Percentiles rank a stretch among this genome's conserved stretches.
Conservation (phyloP, 2,329 filamentous ascomycete genomes). For the Hypoxylon sp. region DNA sequence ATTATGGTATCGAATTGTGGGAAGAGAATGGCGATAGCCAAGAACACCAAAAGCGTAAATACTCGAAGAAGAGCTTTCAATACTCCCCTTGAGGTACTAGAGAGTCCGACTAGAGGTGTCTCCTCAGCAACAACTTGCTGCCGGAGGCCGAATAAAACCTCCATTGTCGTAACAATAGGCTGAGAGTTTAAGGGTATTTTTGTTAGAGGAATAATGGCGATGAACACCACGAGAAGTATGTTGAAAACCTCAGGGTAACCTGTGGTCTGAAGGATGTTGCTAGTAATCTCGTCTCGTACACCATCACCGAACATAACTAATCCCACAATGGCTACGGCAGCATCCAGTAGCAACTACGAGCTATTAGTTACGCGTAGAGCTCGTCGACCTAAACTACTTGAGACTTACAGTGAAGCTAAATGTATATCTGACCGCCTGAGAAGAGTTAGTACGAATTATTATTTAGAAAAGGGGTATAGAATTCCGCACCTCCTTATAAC, state of each 20-base stretch:
- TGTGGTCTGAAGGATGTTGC: slow-evolving; percentile 82
- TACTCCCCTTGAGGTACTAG: slow-evolving; percentile 69
- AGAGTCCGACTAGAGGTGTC: slow-evolving; percentile 66
- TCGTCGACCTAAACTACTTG: background rate
- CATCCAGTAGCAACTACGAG: slow-evolving; percentile 80
- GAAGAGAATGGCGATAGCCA: slow-evolving; percentile 77
- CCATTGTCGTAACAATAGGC: slow-evolving; percentile 87
- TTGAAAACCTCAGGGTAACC: slow-evolving; percentile 82
- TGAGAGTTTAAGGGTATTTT: slow-evolving; percentile 94
- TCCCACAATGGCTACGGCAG: slow-evolving; percentile 84
- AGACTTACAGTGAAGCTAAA: slow-evolving; percentile 83
- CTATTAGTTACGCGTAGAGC: slow-evolving; percentile 29
- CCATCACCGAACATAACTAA: slow-evolving; percentile 94
- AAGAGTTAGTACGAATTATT: slow-evolving; percentile 46
- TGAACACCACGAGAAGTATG: slow-evolving; percentile 86
- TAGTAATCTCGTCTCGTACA: slow-evolving; percentile 91
- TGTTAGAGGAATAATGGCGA: slow-evolving; percentile 93
- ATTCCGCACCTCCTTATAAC: slow-evolving; percentile 68
- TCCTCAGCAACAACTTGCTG: slow-evolving; percentile 62
- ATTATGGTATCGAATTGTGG: slow-evolving; percentile 92
- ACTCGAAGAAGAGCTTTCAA: slow-evolving; percentile 75
- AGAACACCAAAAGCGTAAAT: slow-evolving; percentile 76
- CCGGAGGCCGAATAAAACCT: slow-evolving; percentile 82
- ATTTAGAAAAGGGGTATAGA: background rate
- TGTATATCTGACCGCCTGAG: slow-evolving; percentile 79